Base-by-base conservation (phyloP, 2,329 filamentous ascomycete species). In the Ophiognomonia clavigignenti-juglandacearum region DNA sequence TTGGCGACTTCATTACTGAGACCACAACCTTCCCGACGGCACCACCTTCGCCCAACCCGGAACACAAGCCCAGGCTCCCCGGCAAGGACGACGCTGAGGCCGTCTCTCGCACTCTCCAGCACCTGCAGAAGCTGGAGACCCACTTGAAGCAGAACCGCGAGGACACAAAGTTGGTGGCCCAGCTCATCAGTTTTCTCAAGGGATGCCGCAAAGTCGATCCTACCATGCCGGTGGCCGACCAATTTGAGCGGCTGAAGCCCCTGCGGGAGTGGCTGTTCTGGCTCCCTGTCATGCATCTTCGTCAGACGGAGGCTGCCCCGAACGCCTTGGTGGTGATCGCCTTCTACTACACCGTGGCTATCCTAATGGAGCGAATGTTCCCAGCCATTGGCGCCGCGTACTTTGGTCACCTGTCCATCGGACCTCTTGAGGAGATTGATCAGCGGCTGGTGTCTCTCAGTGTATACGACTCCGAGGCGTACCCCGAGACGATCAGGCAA, bases 201-300 rank as follows among this genome's bases (percentile, higher is more conserved):
- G 78, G 83, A 35, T 77, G 87, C 48, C 82, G 82, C 60, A 82
- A 86, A 62, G 82, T 88, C 54, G 81, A 82, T 61, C 81, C 83
- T 4, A 76, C 77, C 11, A 76, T 86, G 54, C 81, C 83, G 20
- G 82, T 90, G 20, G 85, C 88, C 53, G 83, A 95, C 61, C 88
- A 95, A 61, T 97, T 96, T 62, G 86, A 90, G 59, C 86, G 91
- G 54, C 80, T 97, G 10, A 91, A 95, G 54, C 85, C 88, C 9
- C 77, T 98, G 50, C 80, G 91, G 46, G 87, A 88, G 57, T 96
- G 92, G 90, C 79, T 97, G 14, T 96, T 97, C 68, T 97, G 92
- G 90, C 81, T 96, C 46, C 93, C 93, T 1, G 83, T 96, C 27
- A 82, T 83, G 55, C 85, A 91, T 57, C 76, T 96, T 22, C 85